phyloP scores from a whole-genome alignment of 2,329 filamentous ascomycete genomes.

The Bertia moriformis region DNA sequence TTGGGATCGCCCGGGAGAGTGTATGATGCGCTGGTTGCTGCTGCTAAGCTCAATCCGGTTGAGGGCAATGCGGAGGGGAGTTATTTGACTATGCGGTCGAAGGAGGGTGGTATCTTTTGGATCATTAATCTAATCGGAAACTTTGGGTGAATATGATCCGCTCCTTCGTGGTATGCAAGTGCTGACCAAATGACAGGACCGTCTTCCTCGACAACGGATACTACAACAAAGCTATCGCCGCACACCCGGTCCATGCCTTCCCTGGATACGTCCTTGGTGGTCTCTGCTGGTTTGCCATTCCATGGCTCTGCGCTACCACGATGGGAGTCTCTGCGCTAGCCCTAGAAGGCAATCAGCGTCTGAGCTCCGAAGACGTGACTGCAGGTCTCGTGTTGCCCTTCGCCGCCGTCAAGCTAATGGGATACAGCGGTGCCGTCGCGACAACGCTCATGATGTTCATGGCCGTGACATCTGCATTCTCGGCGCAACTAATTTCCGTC shows the following conservation, averaged over 20 bases:
- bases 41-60: slow-evolving; percentile 57
- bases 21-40: slow-evolving; percentile 62
- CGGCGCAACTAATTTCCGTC: slow-evolving; percentile 72
- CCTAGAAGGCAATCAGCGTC: slow-evolving; percentile 63
- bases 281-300: slow-evolving; percentile 82
- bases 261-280: slow-evolving; percentile 81
- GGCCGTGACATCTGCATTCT: slow-evolving; percentile 75
- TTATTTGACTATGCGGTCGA: slow-evolving; percentile 75
- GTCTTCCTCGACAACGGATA: slow-evolving; percentile 81
- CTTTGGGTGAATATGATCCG: slow-evolving; percentile 69
- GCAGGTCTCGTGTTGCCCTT: slow-evolving; percentile 76
- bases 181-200: slow-evolving; percentile 23
- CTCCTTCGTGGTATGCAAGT: neutral
- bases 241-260: slow-evolving; percentile 69
- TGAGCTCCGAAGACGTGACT: slow-evolving; percentile 58
- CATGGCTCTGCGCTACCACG: slow-evolving; percentile 77
- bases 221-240: slow-evolving; percentile 88
- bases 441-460: slow-evolving; percentile 76
- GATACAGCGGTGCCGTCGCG: slow-evolving; percentile 64
- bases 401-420: slow-evolving; percentile 69
- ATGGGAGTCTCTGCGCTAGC: slow-evolving; percentile 73
- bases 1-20: slow-evolving; percentile 65
- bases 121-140: slow-evolving; percentile 48
- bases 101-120: slow-evolving; percentile 66
- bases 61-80: slow-evolving; percentile 67